phyloP scores from a whole-genome alignment of 305 asterid genomes.

The Fraxinus baroniana region DNA sequence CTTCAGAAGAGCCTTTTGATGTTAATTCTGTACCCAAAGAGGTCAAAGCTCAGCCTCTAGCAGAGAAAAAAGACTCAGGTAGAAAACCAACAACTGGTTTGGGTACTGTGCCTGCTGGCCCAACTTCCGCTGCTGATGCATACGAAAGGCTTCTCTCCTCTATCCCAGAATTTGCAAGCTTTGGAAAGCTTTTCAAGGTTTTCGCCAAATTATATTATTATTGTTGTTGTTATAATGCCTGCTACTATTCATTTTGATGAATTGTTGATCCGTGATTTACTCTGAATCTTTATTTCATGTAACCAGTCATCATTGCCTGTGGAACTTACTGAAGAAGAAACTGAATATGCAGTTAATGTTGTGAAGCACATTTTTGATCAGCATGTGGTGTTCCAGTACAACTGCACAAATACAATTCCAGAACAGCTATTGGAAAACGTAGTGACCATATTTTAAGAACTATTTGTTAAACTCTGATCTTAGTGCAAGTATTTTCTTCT shows the following conservation, averaged over 20 bases:
- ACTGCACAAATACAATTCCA: constrained; percentile 87
- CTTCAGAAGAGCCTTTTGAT: constrained; percentile 83
- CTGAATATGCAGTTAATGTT: constrained; percentile 81
- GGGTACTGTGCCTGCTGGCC: constrained; percentile 68
- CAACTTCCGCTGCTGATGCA: constrained; percentile 68
- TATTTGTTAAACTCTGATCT: constrained; percentile 3
- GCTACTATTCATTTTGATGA: constrained; percentile 6
- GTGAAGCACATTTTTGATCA: constrained; percentile 75
- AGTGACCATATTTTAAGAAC: constrained; percentile 19
- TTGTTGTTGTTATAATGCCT: neutral
- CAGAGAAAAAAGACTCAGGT: constrained; percentile 84
- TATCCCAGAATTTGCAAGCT: constrained; percentile 71
- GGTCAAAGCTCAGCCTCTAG: constrained; percentile 79
- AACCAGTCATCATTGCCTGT: constrained; percentile 80
- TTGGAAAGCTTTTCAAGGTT: constrained; percentile 95
- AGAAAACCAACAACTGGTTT: constrained; percentile 70
- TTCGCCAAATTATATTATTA: constrained; percentile 3
- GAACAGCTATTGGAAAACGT: constrained; percentile 88
- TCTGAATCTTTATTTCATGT: constrained; percentile 20
- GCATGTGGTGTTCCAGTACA: constrained; percentile 89
- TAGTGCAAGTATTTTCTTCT: constrained; percentile 22
- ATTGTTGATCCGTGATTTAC: constrained; percentile 25
- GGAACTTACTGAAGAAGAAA: constrained; percentile 98
- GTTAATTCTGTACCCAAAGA: constrained; percentile 74
- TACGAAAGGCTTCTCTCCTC: constrained; percentile 71